Conservation (phyloP, 2,329 filamentous ascomycete species). For the Sordariomycetes sp. region DNA sequence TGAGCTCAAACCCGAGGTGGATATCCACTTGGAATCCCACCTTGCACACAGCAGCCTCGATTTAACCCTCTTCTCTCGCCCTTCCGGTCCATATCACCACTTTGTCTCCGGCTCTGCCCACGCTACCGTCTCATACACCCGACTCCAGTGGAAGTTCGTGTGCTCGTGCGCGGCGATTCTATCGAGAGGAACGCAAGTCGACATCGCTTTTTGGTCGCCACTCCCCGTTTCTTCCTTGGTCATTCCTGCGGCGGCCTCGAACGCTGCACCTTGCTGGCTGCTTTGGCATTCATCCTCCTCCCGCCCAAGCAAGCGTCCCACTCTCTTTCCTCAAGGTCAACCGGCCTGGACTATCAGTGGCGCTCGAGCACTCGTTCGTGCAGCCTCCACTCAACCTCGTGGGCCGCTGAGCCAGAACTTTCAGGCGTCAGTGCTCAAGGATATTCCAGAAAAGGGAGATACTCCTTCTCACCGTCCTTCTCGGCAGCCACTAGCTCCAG, state of each 20-base stretch:
- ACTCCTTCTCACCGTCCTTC: neutral
- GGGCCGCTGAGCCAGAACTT: neutral
- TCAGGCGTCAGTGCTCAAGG: neutral
- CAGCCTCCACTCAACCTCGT: neutral
- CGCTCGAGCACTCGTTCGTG: neutral
- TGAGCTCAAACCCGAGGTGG: no score
- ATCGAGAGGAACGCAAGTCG: neutral
- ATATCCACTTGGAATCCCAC: no score
- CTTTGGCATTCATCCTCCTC: neutral
- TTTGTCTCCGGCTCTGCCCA: neutral
- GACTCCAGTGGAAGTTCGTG: neutral
- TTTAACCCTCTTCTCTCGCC: no score
- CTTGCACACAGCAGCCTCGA: no score
- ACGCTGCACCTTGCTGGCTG: neutral
- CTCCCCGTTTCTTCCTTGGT: neutral
- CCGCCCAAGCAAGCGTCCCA: neutral
- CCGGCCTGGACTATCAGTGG: neutral
- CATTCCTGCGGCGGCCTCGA: neutral
- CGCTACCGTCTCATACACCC: neutral
- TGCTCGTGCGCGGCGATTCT: neutral
- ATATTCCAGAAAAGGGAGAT: neutral
- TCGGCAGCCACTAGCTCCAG: constrained; percentile 5
- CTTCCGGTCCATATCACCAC: neutral
- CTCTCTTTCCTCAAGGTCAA: neutral
- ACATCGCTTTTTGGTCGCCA: neutral